These are phyloP conservation scores for Mycena capillaripes DNA, from an alignment of 768 basidiomycete species.

Conservation along the genomic window DNA sequence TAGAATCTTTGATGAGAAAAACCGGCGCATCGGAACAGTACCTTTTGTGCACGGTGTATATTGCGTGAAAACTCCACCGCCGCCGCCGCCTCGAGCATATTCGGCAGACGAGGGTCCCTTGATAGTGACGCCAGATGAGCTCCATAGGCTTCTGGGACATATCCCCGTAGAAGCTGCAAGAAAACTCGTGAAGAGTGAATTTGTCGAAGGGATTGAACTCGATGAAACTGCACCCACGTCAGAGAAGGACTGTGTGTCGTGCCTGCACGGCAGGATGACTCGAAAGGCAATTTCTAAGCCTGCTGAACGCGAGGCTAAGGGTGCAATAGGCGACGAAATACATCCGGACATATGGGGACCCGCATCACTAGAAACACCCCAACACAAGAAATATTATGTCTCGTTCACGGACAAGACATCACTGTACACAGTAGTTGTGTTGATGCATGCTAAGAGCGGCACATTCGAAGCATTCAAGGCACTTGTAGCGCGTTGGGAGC, in stretches of 20 bases:
- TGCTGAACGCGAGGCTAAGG: constrained; percentile 32
- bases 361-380: constrained; percentile 37
- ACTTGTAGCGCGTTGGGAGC: too few relatives aligned
- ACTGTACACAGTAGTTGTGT: constrained; percentile 38
- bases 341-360: constrained; percentile 56
- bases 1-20: constrained; percentile 32
- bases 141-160: constrained; percentile 46
- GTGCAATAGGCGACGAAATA: constrained; percentile 43
- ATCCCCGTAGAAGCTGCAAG: constrained; percentile 37
- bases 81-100: not conserved
- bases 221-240: constrained; percentile 24
- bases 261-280: constrained; percentile 47
- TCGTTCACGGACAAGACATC: constrained; percentile 52
- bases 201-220: too few relatives aligned
- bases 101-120: constrained; percentile 1
- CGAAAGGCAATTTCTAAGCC: constrained; percentile 43
- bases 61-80: not conserved
- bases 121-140: constrained; percentile 33
- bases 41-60: constrained; percentile 23
- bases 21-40: constrained; percentile 17
- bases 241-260: constrained; percentile 43
- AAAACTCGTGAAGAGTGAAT: constrained; percentile 40
- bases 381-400: constrained; percentile 44
- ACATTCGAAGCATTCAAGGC: constrained; percentile 23
- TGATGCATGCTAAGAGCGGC: constrained; percentile 47